Conservation (phyloP, 2,329 filamentous ascomycete species). For the Diplocarpon rosae region DNA sequence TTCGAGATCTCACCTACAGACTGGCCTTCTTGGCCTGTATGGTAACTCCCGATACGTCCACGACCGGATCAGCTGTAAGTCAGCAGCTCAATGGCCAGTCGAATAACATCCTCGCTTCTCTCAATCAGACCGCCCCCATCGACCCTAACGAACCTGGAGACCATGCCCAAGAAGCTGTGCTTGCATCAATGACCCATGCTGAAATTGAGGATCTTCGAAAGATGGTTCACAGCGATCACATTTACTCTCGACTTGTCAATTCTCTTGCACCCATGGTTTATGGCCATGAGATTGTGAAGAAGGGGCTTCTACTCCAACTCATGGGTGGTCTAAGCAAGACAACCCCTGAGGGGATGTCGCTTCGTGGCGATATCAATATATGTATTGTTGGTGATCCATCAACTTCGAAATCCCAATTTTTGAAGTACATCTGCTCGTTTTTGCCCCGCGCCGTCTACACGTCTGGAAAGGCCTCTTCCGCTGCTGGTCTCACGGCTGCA, state of each 20-base stretch:
- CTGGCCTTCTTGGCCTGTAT: conserved; percentile 96
- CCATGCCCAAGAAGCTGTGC: conserved; percentile 74
- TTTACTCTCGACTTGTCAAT: conserved; percentile 85
- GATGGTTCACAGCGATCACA: conserved; percentile 93
- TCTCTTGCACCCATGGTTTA: conserved; percentile 96
- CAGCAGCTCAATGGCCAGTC: conserved; percentile 62
- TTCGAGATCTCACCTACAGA: conserved; percentile 87
- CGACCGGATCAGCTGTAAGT: conserved; percentile 62
- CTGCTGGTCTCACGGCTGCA: conserved; percentile 91
- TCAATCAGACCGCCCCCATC: conserved; percentile 60
- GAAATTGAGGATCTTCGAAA: conserved; percentile 87
- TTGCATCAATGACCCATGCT: conserved; percentile 71
- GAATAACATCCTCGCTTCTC: conserved; percentile 71
- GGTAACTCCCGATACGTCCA: conserved; percentile 80
- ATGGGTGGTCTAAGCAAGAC: conserved; percentile 92
- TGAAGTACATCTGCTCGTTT: conserved; percentile 96
- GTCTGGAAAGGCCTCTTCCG: conserved; percentile 92
- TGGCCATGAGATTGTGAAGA: conserved; percentile 95
- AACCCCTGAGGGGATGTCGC: conserved; percentile 86
- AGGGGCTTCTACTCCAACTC: conserved; percentile 84
- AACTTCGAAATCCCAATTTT: conserved; percentile 93
- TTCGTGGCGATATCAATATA: conserved; percentile 96
- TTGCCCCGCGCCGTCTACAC: conserved; percentile 96
- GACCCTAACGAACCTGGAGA: conserved; percentile 66
- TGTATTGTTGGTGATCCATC: conserved; percentile 96